phyloP scores from a whole-genome alignment of 2,329 filamentous ascomycete genomes.

The Paecilomyces dactylethromorphus region DNA sequence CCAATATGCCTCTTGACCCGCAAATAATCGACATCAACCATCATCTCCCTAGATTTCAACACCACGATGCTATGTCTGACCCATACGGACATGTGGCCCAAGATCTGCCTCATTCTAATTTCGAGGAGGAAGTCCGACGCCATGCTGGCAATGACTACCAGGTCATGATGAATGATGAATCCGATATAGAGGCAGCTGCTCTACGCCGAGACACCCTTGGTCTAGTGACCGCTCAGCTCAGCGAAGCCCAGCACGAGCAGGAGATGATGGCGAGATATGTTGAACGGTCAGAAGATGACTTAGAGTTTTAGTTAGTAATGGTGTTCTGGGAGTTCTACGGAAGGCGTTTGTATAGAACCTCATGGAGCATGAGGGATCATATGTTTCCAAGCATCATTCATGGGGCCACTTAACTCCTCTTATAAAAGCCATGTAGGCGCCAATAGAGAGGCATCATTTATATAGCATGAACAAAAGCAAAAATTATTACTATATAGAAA shows the following conservation, averaged over 20 bases:
- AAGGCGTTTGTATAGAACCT: background rate
- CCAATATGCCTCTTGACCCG: constrained; percentile 53
- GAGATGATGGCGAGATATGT: constrained; percentile 34
- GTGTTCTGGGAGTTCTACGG: constrained; percentile 5
- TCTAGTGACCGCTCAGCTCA: constrained; percentile 31
- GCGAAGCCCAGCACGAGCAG: constrained; percentile 35
- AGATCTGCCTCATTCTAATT: constrained; percentile 24
- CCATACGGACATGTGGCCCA: constrained; percentile 27
- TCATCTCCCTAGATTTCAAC: constrained; percentile 35
- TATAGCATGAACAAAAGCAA: background rate
- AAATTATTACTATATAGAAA: background rate
- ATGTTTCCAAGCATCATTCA: background rate
- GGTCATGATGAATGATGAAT: constrained; percentile 36
- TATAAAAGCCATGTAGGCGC: background rate
- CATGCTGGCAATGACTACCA: constrained; percentile 33
- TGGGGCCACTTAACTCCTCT: background rate
- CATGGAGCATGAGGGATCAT: background rate
- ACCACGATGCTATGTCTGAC: constrained; percentile 29
- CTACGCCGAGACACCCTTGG: constrained; percentile 32
- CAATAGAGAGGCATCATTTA: background rate
- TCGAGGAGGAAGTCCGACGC: constrained; percentile 33
- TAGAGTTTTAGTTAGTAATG: constrained; percentile 23
- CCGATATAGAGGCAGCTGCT: constrained; percentile 24
- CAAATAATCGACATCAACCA: constrained; percentile 51
- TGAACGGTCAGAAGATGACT: constrained; percentile 28